Conservation (phyloP, 2,329 filamentous ascomycete species). For the Xylariomycetidae sp. region DNA sequence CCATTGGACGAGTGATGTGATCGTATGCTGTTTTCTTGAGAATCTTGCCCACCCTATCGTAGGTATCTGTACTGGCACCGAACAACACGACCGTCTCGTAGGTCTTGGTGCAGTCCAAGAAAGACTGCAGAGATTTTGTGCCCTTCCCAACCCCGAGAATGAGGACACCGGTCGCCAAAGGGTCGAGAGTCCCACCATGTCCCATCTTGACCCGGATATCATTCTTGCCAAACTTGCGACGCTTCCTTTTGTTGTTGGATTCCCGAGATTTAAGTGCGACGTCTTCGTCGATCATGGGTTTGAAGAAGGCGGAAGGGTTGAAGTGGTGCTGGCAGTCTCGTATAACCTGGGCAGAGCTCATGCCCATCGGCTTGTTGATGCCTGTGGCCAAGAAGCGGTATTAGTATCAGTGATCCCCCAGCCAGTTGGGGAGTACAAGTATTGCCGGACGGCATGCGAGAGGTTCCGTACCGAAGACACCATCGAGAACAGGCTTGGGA, state of each 20-base stretch:
- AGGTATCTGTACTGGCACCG: constrained; percentile 86
- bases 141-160: constrained; percentile 82
- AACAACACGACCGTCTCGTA: constrained; percentile 90
- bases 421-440: no score
- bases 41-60: constrained; percentile 81
- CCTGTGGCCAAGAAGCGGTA: constrained; percentile 4
- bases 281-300: constrained; percentile 66
- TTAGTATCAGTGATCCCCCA: constrained; percentile 5
- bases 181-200: constrained; percentile 92
- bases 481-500: constrained; percentile 39
- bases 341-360: constrained; percentile 85
- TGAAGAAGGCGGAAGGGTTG: constrained; percentile 73
- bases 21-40: constrained; percentile 68
- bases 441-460: no score
- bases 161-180: constrained; percentile 86
- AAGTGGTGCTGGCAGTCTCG: constrained; percentile 82
- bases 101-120: constrained; percentile 83
- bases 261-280: constrained; percentile 49
- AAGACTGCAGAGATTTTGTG: constrained; percentile 74
- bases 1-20: constrained; percentile 71
- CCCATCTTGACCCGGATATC: constrained; percentile 81
- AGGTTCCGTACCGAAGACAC: constrained; percentile 54
- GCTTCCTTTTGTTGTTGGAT: constrained; percentile 51
- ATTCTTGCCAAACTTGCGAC: constrained; percentile 51
- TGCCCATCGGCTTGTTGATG: constrained; percentile 83